phyloP scores from a whole-genome alignment of 2,329 filamentous ascomycete species.

The Epichloe gansuensis region DNA sequence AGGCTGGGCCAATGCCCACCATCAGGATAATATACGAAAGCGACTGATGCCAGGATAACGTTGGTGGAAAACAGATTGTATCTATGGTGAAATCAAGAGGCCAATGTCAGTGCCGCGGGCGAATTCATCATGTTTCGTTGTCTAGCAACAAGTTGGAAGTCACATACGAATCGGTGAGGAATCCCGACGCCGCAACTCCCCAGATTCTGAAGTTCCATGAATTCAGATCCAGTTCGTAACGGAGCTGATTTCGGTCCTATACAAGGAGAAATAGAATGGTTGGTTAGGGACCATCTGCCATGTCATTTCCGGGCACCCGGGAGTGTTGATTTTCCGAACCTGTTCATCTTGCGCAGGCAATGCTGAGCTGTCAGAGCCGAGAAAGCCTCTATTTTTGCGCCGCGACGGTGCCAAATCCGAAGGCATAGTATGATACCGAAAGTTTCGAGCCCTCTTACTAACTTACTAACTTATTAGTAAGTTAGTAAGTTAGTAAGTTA shows the following conservation, averaged over 20 bases:
- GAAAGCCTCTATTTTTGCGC: constrained; percentile 35
- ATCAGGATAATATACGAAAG: constrained; percentile 40
- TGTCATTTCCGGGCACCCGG: not conserved
- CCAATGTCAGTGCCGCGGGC: not conserved
- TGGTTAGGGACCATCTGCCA: constrained; percentile 2
- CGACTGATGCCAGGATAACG: constrained; percentile 39
- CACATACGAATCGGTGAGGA: constrained; percentile 40
- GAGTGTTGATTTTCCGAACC: constrained; percentile 18
- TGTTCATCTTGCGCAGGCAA: constrained; percentile 35
- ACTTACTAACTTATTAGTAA: too few species aligned
- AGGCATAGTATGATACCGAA: constrained; percentile 14
- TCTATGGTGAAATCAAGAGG: constrained; percentile 14
- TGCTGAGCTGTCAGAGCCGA: constrained; percentile 39
- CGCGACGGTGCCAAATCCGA: constrained; percentile 16
- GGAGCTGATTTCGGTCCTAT: constrained; percentile 38
- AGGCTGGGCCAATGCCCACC: constrained; percentile 31
- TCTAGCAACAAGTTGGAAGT: not conserved
- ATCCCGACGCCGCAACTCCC: constrained; percentile 42
- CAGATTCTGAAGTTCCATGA: constrained; percentile 43
- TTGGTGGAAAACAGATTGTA: constrained; percentile 45
- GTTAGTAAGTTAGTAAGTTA: too few species aligned
- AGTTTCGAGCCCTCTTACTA: too few species aligned
- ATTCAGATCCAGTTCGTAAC: constrained; percentile 42
- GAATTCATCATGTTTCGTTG: not conserved
- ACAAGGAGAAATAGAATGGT: not conserved